Percentiles rank a stretch among this genome's conserved stretches.
Evolutionary conservation across 371 early-diverging fungal genomes (phyloP).

Genomic region (Lichtheimia hyalospora): DNA sequence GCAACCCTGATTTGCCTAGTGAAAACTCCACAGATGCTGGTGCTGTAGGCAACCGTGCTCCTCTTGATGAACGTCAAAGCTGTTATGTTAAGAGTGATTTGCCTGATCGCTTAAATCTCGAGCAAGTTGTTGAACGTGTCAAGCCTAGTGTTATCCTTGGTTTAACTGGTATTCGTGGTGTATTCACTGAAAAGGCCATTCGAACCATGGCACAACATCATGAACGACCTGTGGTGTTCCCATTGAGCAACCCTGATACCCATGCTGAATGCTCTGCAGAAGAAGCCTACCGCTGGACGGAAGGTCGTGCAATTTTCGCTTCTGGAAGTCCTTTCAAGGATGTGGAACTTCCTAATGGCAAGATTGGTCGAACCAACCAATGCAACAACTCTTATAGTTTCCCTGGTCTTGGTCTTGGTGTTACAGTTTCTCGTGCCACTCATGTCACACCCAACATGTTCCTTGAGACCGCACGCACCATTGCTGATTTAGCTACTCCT

Average conservation of each 20-base stretch:
- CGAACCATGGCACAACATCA: slow-evolving; percentile 59
- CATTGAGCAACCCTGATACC: slow-evolving; percentile 65
- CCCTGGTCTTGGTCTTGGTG: slow-evolving; percentile 62
- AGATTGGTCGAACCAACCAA: slow-evolving; percentile 55
- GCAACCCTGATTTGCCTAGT: slow-evolving; percentile 34
- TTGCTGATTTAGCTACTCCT: slow-evolving; percentile 61
- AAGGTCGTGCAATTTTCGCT: slow-evolving; percentile 64
- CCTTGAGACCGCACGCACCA: slow-evolving; percentile 58
- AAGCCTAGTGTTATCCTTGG: slow-evolving; percentile 70
- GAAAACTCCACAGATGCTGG: neutral
- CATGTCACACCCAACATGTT: slow-evolving; percentile 63
- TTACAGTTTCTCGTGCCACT: slow-evolving; percentile 58
- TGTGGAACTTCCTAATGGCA: slow-evolving; percentile 45
- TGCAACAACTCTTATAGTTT: slow-evolving; percentile 69
- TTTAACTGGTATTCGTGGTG: slow-evolving; percentile 58
- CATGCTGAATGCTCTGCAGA: slow-evolving; percentile 69
- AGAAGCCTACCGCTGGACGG: slow-evolving; percentile 62
- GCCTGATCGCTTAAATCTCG: slow-evolving; percentile 49
- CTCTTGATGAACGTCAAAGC: slow-evolving; percentile 53
- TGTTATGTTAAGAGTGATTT: slow-evolving; percentile 55
- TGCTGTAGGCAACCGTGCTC: neutral
- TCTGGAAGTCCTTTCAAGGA: slow-evolving; percentile 63
- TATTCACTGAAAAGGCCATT: slow-evolving; percentile 61
- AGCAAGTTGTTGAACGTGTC: slow-evolving; percentile 57
- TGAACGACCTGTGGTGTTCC: slow-evolving; percentile 63